Base-by-base conservation (phyloP, 441 rosid genomes). In the Lepidium campestre region DNA sequence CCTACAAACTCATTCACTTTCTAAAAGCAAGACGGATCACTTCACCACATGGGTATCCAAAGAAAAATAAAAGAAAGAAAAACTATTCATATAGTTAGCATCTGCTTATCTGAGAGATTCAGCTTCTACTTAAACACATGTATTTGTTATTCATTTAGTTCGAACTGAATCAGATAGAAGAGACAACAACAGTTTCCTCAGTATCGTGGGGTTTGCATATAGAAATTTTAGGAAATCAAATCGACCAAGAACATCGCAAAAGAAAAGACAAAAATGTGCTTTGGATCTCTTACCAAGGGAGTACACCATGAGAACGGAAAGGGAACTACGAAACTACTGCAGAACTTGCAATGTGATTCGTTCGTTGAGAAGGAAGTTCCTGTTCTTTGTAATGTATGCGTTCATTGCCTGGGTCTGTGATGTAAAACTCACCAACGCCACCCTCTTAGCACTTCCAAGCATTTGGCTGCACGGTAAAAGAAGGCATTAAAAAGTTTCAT, bases 301-400 rank as follows among this genome's bases (percentile, higher is more conserved):
- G 2, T 18, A 45, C 47, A 62, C 37, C 62, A 31, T 49, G n/a
- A 19, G 29, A 59, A 25, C 13, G 37, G 29, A 52, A 62, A 12
- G n/a, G n/a, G 31, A 17, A 55, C 45, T 49, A 74, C 18, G 42
- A 50, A 53, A 31, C 68, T 73, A 93, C 72, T 88, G 85, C 31
- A 93, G 94, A 70, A 90, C 90, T 80, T 85, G 91, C 73, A 93
- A 65, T 1, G 62, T 52, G 56, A 93, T 70, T 72, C 75, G 89
- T 68, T 65, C 75, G 69, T 86, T 90, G 70, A 84, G 88, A 79
- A 86, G 85, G 70, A 86, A 79, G 65, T 74, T 77, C 66, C 85
- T 68, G 70, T 93, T 85, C 81, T 84, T 90, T 25, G 70, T 79
- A 40, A 88, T 70, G 70, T 76, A 79, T 11, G 91, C 87, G 71